These are phyloP conservation scores for Volvox africanus DNA, from an alignment of 139 green algal species.

Conservation along the genomic window DNA sequence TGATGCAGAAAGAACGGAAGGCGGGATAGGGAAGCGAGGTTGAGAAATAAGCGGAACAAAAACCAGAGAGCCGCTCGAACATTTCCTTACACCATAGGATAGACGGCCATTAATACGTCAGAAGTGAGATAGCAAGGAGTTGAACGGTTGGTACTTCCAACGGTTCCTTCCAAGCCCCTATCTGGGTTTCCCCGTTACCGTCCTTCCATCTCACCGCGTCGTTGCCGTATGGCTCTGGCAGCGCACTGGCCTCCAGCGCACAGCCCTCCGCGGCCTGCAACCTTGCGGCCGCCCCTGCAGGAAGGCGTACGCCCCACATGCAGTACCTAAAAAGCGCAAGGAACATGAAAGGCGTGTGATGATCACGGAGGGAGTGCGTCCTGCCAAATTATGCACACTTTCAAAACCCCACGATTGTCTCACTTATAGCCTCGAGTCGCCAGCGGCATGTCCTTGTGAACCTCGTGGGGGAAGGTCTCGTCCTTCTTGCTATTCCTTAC, in stretches of 20 bases:
- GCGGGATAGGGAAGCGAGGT: neutral
- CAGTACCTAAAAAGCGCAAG: conserved; percentile 1
- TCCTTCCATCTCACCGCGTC: neutral
- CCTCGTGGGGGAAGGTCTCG: conserved; percentile 29
- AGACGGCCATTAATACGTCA: no score
- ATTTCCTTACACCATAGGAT: no score
- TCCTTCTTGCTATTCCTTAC: neutral
- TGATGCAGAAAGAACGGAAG: neutral
- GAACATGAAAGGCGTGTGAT: neutral
- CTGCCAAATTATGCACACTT: no score
- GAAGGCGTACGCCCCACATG: conserved; percentile 42
- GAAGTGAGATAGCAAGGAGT: no score
- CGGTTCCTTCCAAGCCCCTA: no score
- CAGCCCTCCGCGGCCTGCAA: conserved; percentile 32
- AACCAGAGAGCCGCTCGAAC: no score
- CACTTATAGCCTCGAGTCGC: conserved; percentile 24
- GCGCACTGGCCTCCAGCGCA: conserved; percentile 7
- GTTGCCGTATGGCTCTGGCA: neutral
- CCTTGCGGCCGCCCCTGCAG: neutral
- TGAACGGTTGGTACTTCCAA: no score
- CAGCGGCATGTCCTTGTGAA: conserved; percentile 33
- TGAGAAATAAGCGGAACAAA: neutral
- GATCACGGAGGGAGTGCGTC: no score
- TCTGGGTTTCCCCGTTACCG: no score
- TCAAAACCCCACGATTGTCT: no score